Evolutionary conservation across 2,329 filamentous ascomycete genomes (phyloP), one percentile per base, ranked within the genome.

Genomic region (Colletotrichum godetiae): DNA sequence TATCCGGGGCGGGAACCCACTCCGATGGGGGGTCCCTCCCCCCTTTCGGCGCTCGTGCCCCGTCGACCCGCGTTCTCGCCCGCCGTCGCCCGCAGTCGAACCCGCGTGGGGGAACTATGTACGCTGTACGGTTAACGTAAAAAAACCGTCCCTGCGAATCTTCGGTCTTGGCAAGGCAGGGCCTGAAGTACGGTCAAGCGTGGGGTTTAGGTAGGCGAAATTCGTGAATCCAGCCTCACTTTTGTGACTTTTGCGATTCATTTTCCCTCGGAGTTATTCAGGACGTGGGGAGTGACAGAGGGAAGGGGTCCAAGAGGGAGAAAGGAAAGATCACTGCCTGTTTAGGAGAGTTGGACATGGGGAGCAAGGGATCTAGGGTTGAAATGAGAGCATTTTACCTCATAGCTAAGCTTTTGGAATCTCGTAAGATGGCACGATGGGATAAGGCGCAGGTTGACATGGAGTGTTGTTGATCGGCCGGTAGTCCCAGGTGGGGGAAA

Each of bases 141-240:
- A n/a, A n/a, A 22, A 15, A 37, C 7, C 7, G 37, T 42, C 37
- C 13, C 49, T 22, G 49, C 31, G 46, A 24, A 42, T 42, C 27
- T 22, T 64, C 61, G 61, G 62, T 19, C 70, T 72, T 72, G 70
- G 70, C 37, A 42, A 5, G 5, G 37, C 70, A 60, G 33, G 57
- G 69, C 33, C 66, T 68, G 66, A 72, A 69, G 42, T 69, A 64
- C 66, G 70, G 70, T 64, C 42, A 53, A 13, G 19, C 27, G 15
- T 22, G n/a, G 12, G 27, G 27, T n/a, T 29, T 49, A 49, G 42
- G 42, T 49, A 27, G 27, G 27, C 4, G 4, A 27, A 27, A 27
- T 4, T 4, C 27, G 27, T n/a, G 4, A 2, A 8, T 10, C 42
- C 13, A 7, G 42, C 42, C 42, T 49, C 42, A 42, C 35, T 42